These are phyloP conservation scores for Botrytis aclada DNA, from an alignment of 2,329 filamentous ascomycete genomes.

Conservation along the genomic window DNA sequence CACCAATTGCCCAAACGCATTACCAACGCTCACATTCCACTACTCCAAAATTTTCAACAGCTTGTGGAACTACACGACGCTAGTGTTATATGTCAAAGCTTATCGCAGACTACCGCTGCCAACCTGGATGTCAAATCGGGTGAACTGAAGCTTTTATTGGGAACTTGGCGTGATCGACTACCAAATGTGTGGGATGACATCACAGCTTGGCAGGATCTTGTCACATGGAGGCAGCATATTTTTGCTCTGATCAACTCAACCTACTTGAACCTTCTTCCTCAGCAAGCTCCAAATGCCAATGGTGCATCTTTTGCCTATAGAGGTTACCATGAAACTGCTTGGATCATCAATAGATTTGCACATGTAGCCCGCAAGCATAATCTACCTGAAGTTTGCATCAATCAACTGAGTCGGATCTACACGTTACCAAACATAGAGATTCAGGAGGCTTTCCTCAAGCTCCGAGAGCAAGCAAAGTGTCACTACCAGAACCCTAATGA, in stretches of 20 bases:
- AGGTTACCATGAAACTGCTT: constrained; percentile 97
- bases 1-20: constrained; percentile 93
- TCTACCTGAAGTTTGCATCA: constrained; percentile 95
- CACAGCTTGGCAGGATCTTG: constrained; percentile 96
- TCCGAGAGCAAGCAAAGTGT: constrained; percentile 97
- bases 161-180: constrained; percentile 90
- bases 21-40: constrained; percentile 90
- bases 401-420: constrained; percentile 94
- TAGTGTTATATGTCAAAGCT: constrained; percentile 89
- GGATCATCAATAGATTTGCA: constrained; percentile 99
- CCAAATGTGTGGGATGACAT: constrained; percentile 99
- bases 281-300: constrained; percentile 74
- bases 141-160: constrained; percentile 88
- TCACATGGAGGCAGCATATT: constrained; percentile 99
- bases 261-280: constrained; percentile 81
- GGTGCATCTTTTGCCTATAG: constrained; percentile 95
- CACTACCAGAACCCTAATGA: constrained; percentile 96
- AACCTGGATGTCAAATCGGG: constrained; percentile 94
- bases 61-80: constrained; percentile 96
- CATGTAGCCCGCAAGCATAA: constrained; percentile 97
- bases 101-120: constrained; percentile 75
- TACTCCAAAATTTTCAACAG: constrained; percentile 97
- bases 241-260: constrained; percentile 96
- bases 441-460: constrained; percentile 95
- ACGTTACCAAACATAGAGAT: constrained; percentile 99